Conservation (phyloP, 805 yeast genomes). For the Saccharomyces eubayanus region DNA sequence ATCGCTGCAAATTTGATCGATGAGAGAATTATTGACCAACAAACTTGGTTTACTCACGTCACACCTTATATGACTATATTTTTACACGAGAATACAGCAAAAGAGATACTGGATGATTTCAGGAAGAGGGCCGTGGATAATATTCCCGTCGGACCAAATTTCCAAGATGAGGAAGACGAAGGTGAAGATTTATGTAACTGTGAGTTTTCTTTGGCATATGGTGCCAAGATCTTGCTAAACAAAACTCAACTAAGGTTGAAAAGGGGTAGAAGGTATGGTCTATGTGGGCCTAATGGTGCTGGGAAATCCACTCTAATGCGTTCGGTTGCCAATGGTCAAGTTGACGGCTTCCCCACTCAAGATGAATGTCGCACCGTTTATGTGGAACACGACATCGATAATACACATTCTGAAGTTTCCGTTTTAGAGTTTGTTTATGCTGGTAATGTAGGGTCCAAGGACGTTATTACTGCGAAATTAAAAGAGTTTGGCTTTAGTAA, state of each 20-base stretch:
- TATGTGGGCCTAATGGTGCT: constrained; percentile 39
- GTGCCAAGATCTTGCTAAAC: constrained; percentile 98
- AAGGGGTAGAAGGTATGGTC: constrained; percentile 98
- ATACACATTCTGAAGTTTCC: constrained; percentile 86
- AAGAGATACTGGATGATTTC: constrained; percentile 81
- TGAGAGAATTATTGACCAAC: constrained; percentile 88
- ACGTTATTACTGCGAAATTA: constrained; percentile 59
- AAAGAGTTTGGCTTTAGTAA: constrained; percentile 81
- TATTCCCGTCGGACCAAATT: constrained; percentile 88
- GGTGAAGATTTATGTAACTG: constrained; percentile 99
- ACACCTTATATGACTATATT: constrained; percentile 91
- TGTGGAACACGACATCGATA: constrained; percentile 97
- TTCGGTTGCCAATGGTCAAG: constrained; percentile 90
- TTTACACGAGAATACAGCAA: constrained; percentile 85
- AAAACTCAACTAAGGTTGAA: constrained; percentile 95
- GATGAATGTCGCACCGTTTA: constrained; percentile 95
- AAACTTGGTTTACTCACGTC: constrained; percentile 76
- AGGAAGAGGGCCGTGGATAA: constrained; percentile 92
- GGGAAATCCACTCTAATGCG: constrained; percentile 41
- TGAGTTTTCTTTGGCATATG: constrained; percentile 98
- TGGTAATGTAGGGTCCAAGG: constrained; percentile 63
- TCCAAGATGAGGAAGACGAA: constrained; percentile 92
- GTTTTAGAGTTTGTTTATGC: constrained; percentile 74
- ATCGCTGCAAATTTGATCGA: constrained; percentile 97
- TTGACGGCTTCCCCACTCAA: constrained; percentile 97